Evolutionary conservation across 2,329 filamentous ascomycete genomes (phyloP).

Genomic region (Verticillium isaacii): DNA sequence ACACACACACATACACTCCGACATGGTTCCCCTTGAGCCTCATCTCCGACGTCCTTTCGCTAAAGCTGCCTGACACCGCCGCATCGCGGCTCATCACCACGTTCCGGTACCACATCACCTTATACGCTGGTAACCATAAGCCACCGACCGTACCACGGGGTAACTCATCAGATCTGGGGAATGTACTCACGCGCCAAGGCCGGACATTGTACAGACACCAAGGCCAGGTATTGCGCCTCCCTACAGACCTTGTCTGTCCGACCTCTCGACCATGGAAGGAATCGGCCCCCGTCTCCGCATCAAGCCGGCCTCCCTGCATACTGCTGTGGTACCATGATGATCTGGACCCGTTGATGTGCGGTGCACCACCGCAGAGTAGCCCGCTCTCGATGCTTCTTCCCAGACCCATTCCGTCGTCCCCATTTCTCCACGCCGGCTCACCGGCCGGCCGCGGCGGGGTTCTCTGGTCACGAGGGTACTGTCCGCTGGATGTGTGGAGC

Average conservation of each 20-base stretch:
- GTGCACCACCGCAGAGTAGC: background rate
- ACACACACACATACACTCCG: background rate
- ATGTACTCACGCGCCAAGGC: no score
- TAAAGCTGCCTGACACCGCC: background rate
- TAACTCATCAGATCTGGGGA: background rate
- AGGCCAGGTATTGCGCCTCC: no score
- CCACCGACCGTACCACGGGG: background rate
- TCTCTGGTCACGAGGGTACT: background rate
- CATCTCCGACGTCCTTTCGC: constrained; percentile 3
- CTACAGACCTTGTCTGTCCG: no score
- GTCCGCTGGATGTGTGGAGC: background rate
- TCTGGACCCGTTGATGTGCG: no score
- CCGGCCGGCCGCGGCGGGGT: background rate
- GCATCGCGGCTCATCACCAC: background rate
- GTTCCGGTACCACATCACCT: background rate
- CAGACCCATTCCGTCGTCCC: background rate
- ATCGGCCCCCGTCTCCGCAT: no score
- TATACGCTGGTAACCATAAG: no score
- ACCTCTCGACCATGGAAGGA: no score
- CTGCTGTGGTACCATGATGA: no score
- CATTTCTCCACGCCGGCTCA: background rate
- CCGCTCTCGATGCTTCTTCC: background rate
- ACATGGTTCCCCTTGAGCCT: constrained; percentile 11
- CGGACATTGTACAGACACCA: no score
- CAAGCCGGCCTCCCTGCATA: no score